A percentile compares a stretch with the other conserved stretches of the same genome.
phyloP scores from a whole-genome alignment of 306 rosid species.

The Medicago lupulina region DNA sequence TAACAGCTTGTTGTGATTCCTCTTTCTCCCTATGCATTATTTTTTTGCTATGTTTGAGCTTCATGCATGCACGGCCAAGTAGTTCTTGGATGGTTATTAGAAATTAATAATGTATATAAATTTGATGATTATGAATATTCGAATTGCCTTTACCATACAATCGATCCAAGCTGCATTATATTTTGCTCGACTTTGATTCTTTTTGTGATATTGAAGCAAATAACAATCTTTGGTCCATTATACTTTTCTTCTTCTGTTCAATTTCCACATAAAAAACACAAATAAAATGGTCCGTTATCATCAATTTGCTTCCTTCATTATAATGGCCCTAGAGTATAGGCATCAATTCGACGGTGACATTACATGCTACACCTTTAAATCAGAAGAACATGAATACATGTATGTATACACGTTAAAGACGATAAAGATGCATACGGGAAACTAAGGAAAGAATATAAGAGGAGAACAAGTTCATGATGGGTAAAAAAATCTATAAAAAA shows the following conservation, averaged over 20 bases:
- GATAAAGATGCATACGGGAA: background rate
- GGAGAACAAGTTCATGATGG: background rate
- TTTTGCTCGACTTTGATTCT: conserved; percentile 13
- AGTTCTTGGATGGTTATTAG: conserved; percentile 5
- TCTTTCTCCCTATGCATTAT: background rate
- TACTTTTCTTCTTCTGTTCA: conserved; percentile 43
- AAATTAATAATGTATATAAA: background rate
- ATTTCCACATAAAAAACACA: conserved; percentile 11
- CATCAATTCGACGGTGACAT: conserved; percentile 8
- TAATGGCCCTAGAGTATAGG: conserved; percentile 36
- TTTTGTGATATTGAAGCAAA: conserved; percentile 32
- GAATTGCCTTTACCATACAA: conserved; percentile 2
- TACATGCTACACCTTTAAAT: conserved; percentile 4
- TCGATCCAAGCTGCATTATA: background rate
- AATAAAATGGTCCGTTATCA: background rate
- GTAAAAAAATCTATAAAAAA: background rate
- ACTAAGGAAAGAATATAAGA: background rate
- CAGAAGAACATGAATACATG: background rate
- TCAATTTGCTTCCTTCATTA: conserved; percentile 32
- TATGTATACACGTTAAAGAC: too few relatives aligned
- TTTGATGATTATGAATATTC: conserved; percentile 31
- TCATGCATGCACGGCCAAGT: background rate
- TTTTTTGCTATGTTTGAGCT: conserved; percentile 6
- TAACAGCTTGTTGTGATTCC: conserved; percentile 41
- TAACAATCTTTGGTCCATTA: conserved; percentile 21